Conservation (phyloP, 352 stramenopile species). For the Globisporangium parvum region DNA sequence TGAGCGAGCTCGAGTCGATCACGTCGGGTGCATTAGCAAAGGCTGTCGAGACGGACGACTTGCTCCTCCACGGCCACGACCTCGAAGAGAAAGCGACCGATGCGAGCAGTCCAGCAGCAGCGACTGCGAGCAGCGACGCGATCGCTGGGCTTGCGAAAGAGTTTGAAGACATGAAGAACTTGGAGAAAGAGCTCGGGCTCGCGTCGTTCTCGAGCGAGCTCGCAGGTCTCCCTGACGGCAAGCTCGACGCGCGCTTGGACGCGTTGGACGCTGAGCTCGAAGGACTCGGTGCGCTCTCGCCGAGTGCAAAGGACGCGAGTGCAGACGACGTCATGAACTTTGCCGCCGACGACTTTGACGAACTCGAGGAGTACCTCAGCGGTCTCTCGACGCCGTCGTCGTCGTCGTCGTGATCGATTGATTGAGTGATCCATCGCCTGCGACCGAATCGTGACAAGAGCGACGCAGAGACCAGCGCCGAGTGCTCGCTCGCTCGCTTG, state of each 20-base stretch:
- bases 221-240: constrained; percentile 32
- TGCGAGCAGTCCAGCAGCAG: constrained; percentile 2
- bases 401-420: neutral
- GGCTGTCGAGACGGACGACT: constrained; percentile 22
- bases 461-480: neutral
- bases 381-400: constrained; percentile 50
- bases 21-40: constrained; percentile 52
- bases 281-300: constrained; percentile 37
- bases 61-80: constrained; percentile 16
- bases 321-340: constrained; percentile 80
- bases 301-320: constrained; percentile 37
- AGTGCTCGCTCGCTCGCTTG: too few relatives aligned
- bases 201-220: constrained; percentile 50
- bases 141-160: constrained; percentile 51
- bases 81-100: constrained; percentile 41
- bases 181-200: constrained; percentile 80
- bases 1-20: constrained; percentile 81
- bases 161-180: constrained; percentile 77
- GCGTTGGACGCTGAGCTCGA: constrained; percentile 71
- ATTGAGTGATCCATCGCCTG: neutral
- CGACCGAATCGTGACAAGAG: neutral
- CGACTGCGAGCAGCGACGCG: constrained; percentile 28
- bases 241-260: constrained; percentile 58
- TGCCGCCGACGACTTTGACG: constrained; percentile 82
- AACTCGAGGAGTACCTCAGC: constrained; percentile 85